Base-by-base conservation (phyloP, 2,329 filamentous ascomycete species). In the Alternaria metachromatica region DNA sequence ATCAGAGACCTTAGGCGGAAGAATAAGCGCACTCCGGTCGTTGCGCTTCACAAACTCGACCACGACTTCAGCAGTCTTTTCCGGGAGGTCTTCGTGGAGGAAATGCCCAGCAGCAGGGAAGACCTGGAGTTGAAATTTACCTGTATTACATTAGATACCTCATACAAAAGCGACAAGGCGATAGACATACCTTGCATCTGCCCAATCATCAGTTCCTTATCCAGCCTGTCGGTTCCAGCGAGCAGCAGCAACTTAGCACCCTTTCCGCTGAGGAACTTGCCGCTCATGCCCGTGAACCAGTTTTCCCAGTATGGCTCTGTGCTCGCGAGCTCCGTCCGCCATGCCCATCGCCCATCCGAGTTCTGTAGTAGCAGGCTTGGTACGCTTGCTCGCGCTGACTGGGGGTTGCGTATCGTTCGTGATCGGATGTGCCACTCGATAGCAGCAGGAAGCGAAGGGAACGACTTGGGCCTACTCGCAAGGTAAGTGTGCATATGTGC, bases 31-130 rank as follows among this genome's bases (percentile, higher is more conserved):
- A 72, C 89, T 93, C 64, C 94, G 87, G 81, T 98, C 95, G 76
- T 99, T 99, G 57, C 96, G 86, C 70, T 90, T 91, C 76, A 96
- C 95, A 77, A 99, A 98, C 77, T 99, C 96, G 2, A 92, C 92
- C 55, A 98, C 83, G 9, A 93, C 87, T 71, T 91, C 85, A 1
- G 96, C 96, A 46, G 92, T 96, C 84, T 95, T 96, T 75, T 94
- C 92, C 0, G 96, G 94, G 54, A 95, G 87, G 78, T 99, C 96
- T 80, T 99, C 96, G 69, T 99, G 96, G 60, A 99, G 89, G 75
- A 99, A 99, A 79, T 99, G 96, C 0, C 96, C 96, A 2, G 96
- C 94, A 77, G 97, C 93, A 1, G 96, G 94, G 72, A 98, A 92
- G 7, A 99, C 94, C 72, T 97, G 92, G 49, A 99, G 84, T 61